These are phyloP conservation scores for Neurospora africana DNA, from an alignment of 495 filamentous ascomycete genomes.

Conservation along the genomic window DNA sequence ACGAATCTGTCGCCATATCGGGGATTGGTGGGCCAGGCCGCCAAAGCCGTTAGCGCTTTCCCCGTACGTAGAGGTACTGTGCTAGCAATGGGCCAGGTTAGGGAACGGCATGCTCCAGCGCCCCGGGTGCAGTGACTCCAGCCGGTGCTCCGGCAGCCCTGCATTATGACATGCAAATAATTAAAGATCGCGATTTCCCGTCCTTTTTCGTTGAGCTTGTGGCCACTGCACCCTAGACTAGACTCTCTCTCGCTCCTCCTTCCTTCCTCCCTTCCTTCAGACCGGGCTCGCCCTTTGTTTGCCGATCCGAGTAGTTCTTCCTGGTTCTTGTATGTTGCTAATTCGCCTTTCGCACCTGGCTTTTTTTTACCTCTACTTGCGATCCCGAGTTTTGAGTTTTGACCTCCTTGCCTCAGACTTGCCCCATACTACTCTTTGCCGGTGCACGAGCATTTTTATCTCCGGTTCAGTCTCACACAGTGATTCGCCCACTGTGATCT, in stretches of 20 bases:
- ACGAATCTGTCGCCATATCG: background rate
- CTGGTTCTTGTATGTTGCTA: background rate
- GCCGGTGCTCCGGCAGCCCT: background rate
- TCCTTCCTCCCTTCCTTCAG: background rate
- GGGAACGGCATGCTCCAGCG: background rate
- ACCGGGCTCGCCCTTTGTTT: background rate
- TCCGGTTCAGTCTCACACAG: background rate
- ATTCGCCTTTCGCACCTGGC: background rate
- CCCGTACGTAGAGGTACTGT: background rate
- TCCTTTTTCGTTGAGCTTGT: background rate
- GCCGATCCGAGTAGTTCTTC: background rate
- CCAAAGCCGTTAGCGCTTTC: background rate
- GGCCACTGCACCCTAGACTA: background rate
- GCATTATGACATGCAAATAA: constrained; percentile 11
- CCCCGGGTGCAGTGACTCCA: background rate
- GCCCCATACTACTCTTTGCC: background rate
- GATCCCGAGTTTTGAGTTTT: background rate
- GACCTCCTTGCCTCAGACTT: background rate
- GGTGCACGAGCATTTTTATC: background rate
- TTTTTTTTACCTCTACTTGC: background rate
- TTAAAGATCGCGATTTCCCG: constrained; percentile 17
- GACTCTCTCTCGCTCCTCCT: background rate
- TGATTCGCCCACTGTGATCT: background rate
- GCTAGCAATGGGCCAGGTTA: background rate
- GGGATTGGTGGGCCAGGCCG: background rate